These are phyloP conservation scores for Elsinoe fawcettii DNA, from an alignment of 2,329 filamentous ascomycete genomes.

Conservation along the genomic window DNA sequence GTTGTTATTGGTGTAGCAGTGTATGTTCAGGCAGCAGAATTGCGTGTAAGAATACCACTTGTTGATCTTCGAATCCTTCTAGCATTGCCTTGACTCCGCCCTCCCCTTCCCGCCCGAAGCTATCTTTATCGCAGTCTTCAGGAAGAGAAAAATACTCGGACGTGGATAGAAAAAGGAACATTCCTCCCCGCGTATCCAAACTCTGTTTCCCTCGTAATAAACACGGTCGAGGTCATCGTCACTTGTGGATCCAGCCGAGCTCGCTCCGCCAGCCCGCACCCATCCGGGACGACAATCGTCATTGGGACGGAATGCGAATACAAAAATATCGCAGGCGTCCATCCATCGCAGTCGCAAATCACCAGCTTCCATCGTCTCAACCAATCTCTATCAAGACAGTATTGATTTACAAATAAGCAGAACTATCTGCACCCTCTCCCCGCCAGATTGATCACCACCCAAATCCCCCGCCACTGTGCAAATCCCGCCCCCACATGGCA, in stretches of 20 bases:
- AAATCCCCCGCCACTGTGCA: not conserved
- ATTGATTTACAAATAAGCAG: not conserved
- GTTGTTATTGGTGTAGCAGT: not conserved
- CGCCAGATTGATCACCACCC: not conserved
- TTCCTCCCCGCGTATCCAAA: not conserved
- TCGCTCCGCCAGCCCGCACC: not conserved
- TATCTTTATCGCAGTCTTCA: not conserved
- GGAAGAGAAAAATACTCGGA: not conserved
- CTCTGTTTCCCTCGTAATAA: not conserved
- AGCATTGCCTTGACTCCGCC: not conserved
- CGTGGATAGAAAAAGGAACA: not conserved
- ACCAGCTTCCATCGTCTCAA: not conserved
- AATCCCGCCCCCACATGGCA: not conserved
- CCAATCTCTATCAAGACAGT: not conserved
- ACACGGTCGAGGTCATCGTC: not conserved
- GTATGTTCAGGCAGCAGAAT: not conserved
- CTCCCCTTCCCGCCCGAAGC: not conserved
- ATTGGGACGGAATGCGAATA: constrained; percentile 4
- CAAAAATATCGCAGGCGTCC: not conserved
- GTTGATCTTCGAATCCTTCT: not conserved
- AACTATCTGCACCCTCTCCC: not conserved
- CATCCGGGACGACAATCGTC: constrained; percentile 3
- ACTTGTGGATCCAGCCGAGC: constrained; percentile 1
- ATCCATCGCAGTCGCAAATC: not conserved
- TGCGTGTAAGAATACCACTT: not conserved